Percentiles rank a stretch among this genome's conserved stretches.
phyloP scores from a whole-genome alignment of 148 eudicot species.

The Fagopyrum tataricum region DNA sequence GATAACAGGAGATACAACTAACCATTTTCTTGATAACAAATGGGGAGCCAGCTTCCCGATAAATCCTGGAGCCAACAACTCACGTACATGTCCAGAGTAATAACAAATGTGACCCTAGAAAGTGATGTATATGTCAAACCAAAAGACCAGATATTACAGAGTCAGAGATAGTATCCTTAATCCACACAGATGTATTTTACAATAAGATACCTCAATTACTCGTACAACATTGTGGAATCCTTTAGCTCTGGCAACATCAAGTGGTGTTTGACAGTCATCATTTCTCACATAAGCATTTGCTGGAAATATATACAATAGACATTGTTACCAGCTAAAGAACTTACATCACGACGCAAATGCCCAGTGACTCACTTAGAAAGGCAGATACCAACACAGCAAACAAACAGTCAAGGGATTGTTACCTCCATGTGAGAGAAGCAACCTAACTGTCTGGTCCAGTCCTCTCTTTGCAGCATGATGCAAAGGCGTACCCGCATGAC shows the following conservation, averaged over 20 bases:
- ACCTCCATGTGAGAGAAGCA: slow-evolving; percentile 56
- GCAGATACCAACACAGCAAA: not conserved
- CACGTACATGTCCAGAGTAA: slow-evolving; percentile 46
- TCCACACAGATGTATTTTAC: not conserved
- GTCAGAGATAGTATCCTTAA: not conserved
- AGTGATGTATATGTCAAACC: not conserved
- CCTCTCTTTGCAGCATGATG: slow-evolving; percentile 69
- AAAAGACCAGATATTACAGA: not conserved
- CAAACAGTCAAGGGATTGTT: not conserved
- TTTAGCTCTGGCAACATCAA: slow-evolving; percentile 48
- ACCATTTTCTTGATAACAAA: slow-evolving; percentile 44
- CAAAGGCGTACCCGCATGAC: slow-evolving; percentile 53
- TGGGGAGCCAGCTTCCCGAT: slow-evolving; percentile 42
- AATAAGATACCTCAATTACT: slow-evolving; percentile 40
- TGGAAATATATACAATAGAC: slow-evolving; percentile 18
- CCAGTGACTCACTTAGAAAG: not conserved
- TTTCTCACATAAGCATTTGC: slow-evolving; percentile 47
- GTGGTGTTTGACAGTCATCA: slow-evolving; percentile 54
- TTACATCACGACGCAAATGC: not conserved
- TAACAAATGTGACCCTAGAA: slow-evolving; percentile 42
- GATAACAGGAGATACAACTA: slow-evolving; percentile 18
- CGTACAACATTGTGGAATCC: slow-evolving; percentile 46
- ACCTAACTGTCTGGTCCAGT: slow-evolving; percentile 32
- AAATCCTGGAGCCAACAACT: slow-evolving; percentile 39
- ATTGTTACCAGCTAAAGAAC: not conserved